Percentiles rank a stretch among this genome's conserved stretches.
These are phyloP conservation scores for Daldinia vernicosa DNA, from an alignment of 495 filamentous ascomycete species.

Conservation along the genomic window DNA sequence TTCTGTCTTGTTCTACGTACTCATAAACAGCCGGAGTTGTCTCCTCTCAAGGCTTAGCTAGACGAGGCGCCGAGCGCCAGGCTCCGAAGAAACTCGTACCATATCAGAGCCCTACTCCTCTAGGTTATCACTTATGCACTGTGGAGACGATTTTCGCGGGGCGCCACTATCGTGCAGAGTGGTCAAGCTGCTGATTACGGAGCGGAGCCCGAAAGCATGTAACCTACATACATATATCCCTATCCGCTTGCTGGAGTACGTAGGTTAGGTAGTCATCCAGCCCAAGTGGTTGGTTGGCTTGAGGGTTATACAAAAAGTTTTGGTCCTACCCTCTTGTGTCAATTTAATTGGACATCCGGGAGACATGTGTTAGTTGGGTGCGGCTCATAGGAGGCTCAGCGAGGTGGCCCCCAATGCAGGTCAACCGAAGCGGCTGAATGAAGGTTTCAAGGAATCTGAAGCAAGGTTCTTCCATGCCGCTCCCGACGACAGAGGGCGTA, in stretches of 20 bases:
- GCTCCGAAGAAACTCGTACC: slow-evolving; percentile 8
- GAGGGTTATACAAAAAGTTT: slow-evolving; percentile 21
- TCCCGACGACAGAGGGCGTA: slow-evolving; percentile 22
- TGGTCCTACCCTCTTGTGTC: slow-evolving; percentile 37
- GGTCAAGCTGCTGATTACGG: slow-evolving; percentile 37
- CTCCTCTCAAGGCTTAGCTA: slow-evolving; percentile 5
- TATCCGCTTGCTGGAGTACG: slow-evolving; percentile 29
- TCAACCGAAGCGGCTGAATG: slow-evolving; percentile 47
- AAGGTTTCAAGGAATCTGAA: slow-evolving; percentile 39
- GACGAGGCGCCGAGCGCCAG: slow-evolving; percentile 1
- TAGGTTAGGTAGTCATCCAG: slow-evolving; percentile 19
- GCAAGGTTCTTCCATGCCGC: slow-evolving; percentile 37
- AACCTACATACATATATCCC: slow-evolving; percentile 26
- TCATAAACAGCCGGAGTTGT: slow-evolving; percentile 11
- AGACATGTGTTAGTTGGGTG: slow-evolving; percentile 48
- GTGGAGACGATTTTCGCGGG: slow-evolving; percentile 30
- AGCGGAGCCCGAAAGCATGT: slow-evolving; percentile 22
- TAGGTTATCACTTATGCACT: slow-evolving; percentile 8
- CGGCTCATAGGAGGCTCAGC: slow-evolving; percentile 49
- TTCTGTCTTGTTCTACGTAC: slow-evolving; percentile 4
- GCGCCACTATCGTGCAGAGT: slow-evolving; percentile 42
- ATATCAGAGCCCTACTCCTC: neutral
- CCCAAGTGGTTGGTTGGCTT: slow-evolving; percentile 37
- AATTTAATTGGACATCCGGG: slow-evolving; percentile 31
- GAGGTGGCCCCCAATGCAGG: slow-evolving; percentile 40